Evolutionary conservation across 495 filamentous ascomycete species (phyloP), one percentile per base, ranked within the genome.

Genomic region (Tetracladium setigerum): DNA sequence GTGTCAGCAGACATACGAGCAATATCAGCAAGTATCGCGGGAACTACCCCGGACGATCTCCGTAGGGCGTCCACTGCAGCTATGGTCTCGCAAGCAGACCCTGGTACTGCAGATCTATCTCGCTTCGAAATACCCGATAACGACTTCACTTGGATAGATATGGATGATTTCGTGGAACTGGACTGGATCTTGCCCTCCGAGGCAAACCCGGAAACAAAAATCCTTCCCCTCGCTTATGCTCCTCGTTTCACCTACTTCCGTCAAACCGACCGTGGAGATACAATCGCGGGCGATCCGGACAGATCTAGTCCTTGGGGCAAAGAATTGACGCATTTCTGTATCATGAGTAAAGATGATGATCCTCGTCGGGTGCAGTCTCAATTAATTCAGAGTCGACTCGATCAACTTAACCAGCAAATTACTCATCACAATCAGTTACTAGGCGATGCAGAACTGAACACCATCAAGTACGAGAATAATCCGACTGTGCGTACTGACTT

Each of bases 91-190:
- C 70, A 77, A 37, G 67, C 73, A 27, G 72, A 74, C 7, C 63
- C 62, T 4, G 69, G 71, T 22, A 53, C 58, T 30, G 63, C 63
- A 6, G 89, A 97, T 64, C 71, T 95, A 37, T 95, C 90, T 14
- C 80, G 84, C 24, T 97, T 97, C 61, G 89, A 81, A 0, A 95
- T 98, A 47, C 89, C 89, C 0, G 92, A 98, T 59, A 87, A 90
- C 32, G 92, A 98, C 62, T 78, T 87, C 54, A 83, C 80, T 44
- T 98, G 92, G 92, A 84, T 97, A 57, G 92, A 98, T 61, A 96
- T 97, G 89, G 92, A 98, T 65, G 92, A 98, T 61, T 97, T 97
- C 67, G 88, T 97, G 19, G 92, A 98, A 62, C 72, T 97, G 9
- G 92, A 95, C 60, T 96, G 91, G 89, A 86, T 95, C 47, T 68